Evolutionary conservation across 768 basidiomycete species (phyloP), one percentile per base, ranked within the genome.

Genomic region (Leccinum truebloodii): DNA sequence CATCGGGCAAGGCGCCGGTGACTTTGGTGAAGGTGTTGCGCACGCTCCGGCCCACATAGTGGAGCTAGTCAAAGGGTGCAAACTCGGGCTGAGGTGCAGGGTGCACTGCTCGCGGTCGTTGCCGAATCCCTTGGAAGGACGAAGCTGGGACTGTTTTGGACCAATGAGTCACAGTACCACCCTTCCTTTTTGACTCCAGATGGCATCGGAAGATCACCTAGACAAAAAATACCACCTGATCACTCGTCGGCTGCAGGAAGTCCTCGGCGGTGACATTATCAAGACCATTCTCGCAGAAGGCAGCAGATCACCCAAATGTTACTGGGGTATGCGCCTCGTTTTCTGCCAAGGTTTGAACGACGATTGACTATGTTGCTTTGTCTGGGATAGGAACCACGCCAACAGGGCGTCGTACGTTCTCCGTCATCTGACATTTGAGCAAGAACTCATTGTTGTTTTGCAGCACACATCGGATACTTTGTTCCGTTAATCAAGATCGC

Each of bases 381-480:
- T 32, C 63, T 44, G 22, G 59, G 7, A 66, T 67, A 97, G 96
- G 96, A 54, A 89, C 92, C 20, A 94, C 96, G 20, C 87, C 95
- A 1, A 98, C 96, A 8, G 96, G 96, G 66, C 78, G 94, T 79
- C 96, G 95, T 98, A 74, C 77, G 92, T 77, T 48, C 16, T 22
- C 26, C n/a, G 4, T 48, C 44, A 12, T 48, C 57, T 20, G 30
- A 30, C 26, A 6, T 13, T n/a, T 46, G 34, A 1, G 10, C 39
- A 10, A 49, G 13, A 6, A 57, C 53, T 58, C 59, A 52, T 54
- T 59, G 55, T 24, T 6, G 32, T 26, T 44, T 14, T 60, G 48
- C 68, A 98, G 96, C 96, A 7, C 97, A 98, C 69, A 89, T 98
- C 59, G 97, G 93, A 6, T 99, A 99, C 81, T 96, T 97, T 72